Base-by-base conservation (phyloP, 768 basidiomycete species). In the Rhizopogon sp. region DNA sequence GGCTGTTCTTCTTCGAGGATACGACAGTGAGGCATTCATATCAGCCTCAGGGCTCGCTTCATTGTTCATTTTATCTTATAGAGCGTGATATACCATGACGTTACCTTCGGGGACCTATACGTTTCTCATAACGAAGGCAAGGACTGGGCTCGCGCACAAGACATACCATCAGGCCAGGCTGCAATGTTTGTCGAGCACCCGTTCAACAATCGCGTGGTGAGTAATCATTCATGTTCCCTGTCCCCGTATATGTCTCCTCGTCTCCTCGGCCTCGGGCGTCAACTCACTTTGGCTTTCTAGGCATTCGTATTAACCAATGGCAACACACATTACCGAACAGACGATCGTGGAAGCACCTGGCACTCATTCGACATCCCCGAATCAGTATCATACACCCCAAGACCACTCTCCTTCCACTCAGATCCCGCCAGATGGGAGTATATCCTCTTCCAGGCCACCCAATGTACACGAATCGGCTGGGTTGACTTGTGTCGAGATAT, bases 1-100 rank as follows among this genome's bases (percentile, higher is more conserved):
- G 80, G 62, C 66, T 96, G 51, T 90, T 88, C 74, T 98, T 93
- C 78, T 97, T 98, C 72, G 90, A 98, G 58, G 96, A 97, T 72
- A 87, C 91, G 6, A 71, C 86, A 31, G 95, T 95, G 61, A 62
- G 87, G 13, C 35, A 49, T 75, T 25, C n/a, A 17, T 43, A n/a
- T 47, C n/a, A 22, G 29, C 31, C 41, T 56, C 35, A 33, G 55
- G 33, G 28, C 17, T n/a, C 31, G 22, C 29, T 33, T 47, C 17
- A 43, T 20, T 2, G 56, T 45, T 10, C 45, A 3, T 2, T 0
- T 41, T 54, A 50, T 13, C 13, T 13, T 51, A 0, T 66, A 88
- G 85, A 74, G 72, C 22, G 88, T 85, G n/a, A 74, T 96, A 46
- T 93, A 89, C 63, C 91, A 93, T 64, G 94, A 98, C 70, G 68